Base-by-base conservation (phyloP, 2,329 filamentous ascomycete species). In the Emergomyces pasteurianus region DNA sequence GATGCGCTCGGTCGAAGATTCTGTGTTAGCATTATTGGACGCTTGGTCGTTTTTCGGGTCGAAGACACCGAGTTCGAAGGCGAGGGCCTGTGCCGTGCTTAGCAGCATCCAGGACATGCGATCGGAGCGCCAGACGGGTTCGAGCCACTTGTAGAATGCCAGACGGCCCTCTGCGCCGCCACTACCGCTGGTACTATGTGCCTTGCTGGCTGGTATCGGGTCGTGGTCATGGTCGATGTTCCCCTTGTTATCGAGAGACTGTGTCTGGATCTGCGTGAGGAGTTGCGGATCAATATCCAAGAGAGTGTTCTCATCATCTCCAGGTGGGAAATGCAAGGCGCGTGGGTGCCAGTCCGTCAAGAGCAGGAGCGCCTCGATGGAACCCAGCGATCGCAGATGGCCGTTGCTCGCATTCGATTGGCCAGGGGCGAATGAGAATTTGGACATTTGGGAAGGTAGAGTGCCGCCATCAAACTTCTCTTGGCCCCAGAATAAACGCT, bases 101-200 rank as follows among this genome's bases (percentile, higher is more conserved):
- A 97, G 81, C 16, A 97, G 79, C 90, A 96, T 96, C 92, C 92
- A 96, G 71, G 90, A 95, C 89, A 96, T 95, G 60, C 91, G 88
- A 69, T 96, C 92, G 65, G 88, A 90, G 67, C 92, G 83, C 90
- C 92, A 96, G 9, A 90, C 92, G 2, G 94, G 94, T 73, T 99
- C 94, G 3, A 97, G 83, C 90, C 94, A 97, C 72, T 90, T 92
- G 70, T 96, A 91, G 65, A 96, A 78, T 1, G 77, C 94, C 34
- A 91, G 81, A 72, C 89, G 87, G 10, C 90, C 90, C 52, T 90
- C 89, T 23, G 90, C 31, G 0, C 50, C 31, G 3, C 31, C 31
- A 18, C 49, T 28, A 6, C 49, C 28, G n/a, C 84, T 83, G 36
- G 81, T 82, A 34, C 72, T 78, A n/a, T 79, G 75, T 8, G 75